Evolutionary conservation across 177 flowering plant genomes (phyloP).

Genomic region (Vitis hybrid): DNA sequence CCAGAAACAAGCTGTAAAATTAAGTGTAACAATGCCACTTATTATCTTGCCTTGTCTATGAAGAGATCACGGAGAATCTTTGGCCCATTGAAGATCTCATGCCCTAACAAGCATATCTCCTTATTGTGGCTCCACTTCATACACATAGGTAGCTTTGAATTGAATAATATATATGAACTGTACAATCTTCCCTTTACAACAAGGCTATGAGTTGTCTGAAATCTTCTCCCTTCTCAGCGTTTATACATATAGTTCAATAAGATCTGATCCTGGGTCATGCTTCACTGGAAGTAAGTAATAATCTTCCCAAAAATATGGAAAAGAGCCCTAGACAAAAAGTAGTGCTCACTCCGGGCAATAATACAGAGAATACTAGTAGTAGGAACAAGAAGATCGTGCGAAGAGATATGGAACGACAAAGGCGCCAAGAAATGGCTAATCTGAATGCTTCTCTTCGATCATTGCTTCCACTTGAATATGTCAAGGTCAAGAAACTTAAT

Average conservation of each 20-base stretch:
- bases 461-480: conserved; percentile 31
- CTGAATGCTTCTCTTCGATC: conserved; percentile 32
- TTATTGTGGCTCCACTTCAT: neutral
- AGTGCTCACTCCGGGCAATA: neutral
- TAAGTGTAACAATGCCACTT: too few relatives aligned
- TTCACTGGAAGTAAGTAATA: neutral
- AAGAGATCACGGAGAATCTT: neutral
- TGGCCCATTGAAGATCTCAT: neutral
- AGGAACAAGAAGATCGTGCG: conserved; percentile 25
- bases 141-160: neutral
- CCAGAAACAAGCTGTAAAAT: too few relatives aligned
- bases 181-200: conserved; percentile 7
- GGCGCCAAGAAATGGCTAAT: conserved; percentile 37
- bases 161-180: neutral
- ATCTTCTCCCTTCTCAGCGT: conserved; percentile 12
- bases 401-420: conserved; percentile 32
- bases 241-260: conserved; percentile 1
- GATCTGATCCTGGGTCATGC: conserved; percentile 5
- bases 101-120: neutral
- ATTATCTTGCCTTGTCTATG: neutral
- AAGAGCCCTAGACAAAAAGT: conserved; percentile 1
- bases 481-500: conserved; percentile 26
- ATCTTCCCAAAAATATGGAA: neutral
- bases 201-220: conserved; percentile 8
- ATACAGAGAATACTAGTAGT: neutral